These are phyloP conservation scores for Geosmithia putterillii DNA, from an alignment of 2,329 filamentous ascomycete species.

Conservation along the genomic window DNA sequence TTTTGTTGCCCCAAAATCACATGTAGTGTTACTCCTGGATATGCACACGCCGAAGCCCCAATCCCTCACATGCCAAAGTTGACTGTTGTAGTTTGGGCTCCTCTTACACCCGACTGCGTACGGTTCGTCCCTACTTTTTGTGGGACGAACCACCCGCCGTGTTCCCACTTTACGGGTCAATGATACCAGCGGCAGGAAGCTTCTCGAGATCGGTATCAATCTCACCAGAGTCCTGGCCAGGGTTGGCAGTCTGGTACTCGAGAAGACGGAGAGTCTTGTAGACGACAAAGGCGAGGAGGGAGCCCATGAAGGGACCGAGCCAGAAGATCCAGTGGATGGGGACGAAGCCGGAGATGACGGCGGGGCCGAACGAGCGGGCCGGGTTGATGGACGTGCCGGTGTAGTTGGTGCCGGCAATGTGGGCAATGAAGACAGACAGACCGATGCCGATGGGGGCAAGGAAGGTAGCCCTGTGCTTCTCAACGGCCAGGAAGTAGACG, in stretches of 20 bases:
- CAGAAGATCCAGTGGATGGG: constrained; percentile 37
- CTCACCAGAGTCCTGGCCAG: constrained; percentile 23
- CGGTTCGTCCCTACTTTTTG: neutral
- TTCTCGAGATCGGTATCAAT: too few species aligned
- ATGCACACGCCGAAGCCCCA: too few species aligned
- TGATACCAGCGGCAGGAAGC: neutral
- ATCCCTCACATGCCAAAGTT: too few species aligned
- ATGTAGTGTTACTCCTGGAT: too few species aligned
- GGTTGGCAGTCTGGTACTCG: constrained; percentile 33
- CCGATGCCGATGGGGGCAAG: constrained; percentile 59
- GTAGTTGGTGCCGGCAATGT: constrained; percentile 22
- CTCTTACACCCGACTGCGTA: neutral
- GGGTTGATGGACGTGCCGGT: constrained; percentile 31
- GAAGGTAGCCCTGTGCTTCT: constrained; percentile 59
- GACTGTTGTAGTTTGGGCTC: too few species aligned
- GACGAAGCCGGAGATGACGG: constrained; percentile 23
- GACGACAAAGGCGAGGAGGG: constrained; percentile 27
- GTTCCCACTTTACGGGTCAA: neutral
- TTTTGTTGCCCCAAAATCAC: too few species aligned
- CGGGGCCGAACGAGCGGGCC: constrained; percentile 32
- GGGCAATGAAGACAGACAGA: constrained; percentile 47
- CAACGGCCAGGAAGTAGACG: constrained; percentile 53
- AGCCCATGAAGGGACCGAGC: constrained; percentile 34
- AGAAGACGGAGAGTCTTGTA: constrained; percentile 33
- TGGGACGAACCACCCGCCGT: neutral